A percentile compares a stretch with the other conserved stretches of the same genome.
Evolutionary conservation across 345 rosid genomes (phyloP).

Genomic region (Linum tenue): DNA sequence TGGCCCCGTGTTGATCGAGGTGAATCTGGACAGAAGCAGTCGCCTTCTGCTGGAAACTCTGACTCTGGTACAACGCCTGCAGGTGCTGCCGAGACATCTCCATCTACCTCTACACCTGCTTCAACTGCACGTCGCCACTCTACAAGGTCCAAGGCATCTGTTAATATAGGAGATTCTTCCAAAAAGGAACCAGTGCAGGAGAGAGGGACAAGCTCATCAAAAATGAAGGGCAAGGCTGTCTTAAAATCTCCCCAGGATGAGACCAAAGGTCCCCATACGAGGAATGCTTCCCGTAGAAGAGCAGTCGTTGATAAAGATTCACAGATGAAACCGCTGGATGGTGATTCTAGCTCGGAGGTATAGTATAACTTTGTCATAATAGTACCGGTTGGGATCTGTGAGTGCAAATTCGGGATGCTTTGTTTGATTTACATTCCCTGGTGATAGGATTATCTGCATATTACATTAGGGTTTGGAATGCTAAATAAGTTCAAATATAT

Average conservation of each 20-base stretch:
- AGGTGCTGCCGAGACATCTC: slow-evolving; percentile 70
- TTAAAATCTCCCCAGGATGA: slow-evolving; percentile 71
- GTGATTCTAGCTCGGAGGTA: slow-evolving; percentile 94
- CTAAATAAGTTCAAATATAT: no score
- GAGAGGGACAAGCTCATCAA: slow-evolving; percentile 68
- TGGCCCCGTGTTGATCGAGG: slow-evolving; percentile 94
- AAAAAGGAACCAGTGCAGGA: slow-evolving; percentile 60
- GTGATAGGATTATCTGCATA: no score
- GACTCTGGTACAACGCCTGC: slow-evolving; percentile 51
- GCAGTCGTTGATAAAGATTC: slow-evolving; percentile 74
- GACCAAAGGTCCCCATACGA: slow-evolving; percentile 84
- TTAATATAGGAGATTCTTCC: slow-evolving; percentile 59
- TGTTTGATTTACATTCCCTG: no score
- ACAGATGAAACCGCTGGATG: slow-evolving; percentile 52
- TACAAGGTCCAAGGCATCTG: slow-evolving; percentile 75
- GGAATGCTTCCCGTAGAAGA: slow-evolving; percentile 84
- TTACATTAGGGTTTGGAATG: no score
- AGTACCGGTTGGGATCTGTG: background rate
- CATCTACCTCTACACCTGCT: slow-evolving; percentile 68
- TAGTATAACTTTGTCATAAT: slow-evolving; percentile 6
- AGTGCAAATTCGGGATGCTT: background rate
- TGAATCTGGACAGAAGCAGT: slow-evolving; percentile 71
- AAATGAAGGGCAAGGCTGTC: slow-evolving; percentile 97
- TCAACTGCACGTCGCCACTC: slow-evolving; percentile 62
- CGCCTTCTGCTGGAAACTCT: slow-evolving; percentile 52